phyloP scores from a whole-genome alignment of 75 land plant species.

The Adiantum capillusveneris region DNA sequence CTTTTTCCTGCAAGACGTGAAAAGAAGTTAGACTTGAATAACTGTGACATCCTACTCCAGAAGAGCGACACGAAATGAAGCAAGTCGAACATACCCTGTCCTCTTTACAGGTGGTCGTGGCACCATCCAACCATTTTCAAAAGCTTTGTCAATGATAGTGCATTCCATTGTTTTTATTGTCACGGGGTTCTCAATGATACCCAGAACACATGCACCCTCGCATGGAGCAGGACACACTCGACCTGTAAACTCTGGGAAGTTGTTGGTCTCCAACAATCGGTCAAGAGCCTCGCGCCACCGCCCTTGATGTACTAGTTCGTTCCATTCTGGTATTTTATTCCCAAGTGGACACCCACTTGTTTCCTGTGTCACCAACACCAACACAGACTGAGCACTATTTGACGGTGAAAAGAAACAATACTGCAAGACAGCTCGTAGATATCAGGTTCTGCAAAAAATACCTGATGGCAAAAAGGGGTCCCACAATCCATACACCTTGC shows the following conservation, averaged over 20 bases:
- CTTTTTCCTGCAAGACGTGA: slow-evolving; percentile 51
- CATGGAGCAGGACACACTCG: slow-evolving; percentile 99
- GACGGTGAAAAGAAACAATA: neutral
- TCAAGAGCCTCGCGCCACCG: slow-evolving; percentile 97
- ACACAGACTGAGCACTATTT: no score
- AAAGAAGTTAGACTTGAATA: neutral
- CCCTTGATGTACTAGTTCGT: slow-evolving; percentile 88
- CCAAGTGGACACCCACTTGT: slow-evolving; percentile 97
- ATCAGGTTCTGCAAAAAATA: slow-evolving; percentile 15
- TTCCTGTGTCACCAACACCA: slow-evolving; percentile 78
- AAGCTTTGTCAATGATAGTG: slow-evolving; percentile 92
- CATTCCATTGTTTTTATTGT: slow-evolving; percentile 97
- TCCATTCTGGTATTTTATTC: slow-evolving; percentile 97
- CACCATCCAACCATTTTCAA: slow-evolving; percentile 97
- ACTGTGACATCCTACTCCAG: neutral
- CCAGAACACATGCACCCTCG: slow-evolving; percentile 97
- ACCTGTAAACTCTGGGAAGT: slow-evolving; percentile 98
- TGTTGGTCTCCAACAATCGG: slow-evolving; percentile 90
- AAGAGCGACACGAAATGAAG: no score
- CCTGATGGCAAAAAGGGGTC: slow-evolving; percentile 99
- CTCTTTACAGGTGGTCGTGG: slow-evolving; percentile 84
- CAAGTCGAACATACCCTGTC: slow-evolving; percentile 87
- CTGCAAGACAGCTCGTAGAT: neutral
- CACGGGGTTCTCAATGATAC: slow-evolving; percentile 96
- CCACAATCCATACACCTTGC: slow-evolving; percentile 99